These are phyloP conservation scores for Apiospora kogelbergensis DNA, from an alignment of 2,329 filamentous ascomycete genomes.

Conservation along the genomic window DNA sequence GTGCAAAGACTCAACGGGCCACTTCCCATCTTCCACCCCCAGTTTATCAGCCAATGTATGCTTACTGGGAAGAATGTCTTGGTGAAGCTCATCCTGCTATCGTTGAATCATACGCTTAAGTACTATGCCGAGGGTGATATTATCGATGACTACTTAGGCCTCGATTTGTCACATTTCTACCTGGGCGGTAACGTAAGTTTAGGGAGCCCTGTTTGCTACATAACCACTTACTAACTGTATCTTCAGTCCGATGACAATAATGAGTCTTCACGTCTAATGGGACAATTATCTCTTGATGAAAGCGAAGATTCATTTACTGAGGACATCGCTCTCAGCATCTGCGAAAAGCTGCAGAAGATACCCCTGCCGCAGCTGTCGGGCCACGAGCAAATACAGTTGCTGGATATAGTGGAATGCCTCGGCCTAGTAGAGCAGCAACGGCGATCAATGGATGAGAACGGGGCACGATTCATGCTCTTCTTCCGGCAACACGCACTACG, in stretches of 20 bases:
- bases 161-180: slow-evolving; percentile 62
- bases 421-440: slow-evolving; percentile 83
- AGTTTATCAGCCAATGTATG: slow-evolving; percentile 85
- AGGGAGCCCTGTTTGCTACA: not conserved
- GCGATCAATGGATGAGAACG: slow-evolving; percentile 87
- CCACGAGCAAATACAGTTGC: slow-evolving; percentile 82
- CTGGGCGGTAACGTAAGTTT: slow-evolving; percentile 32
- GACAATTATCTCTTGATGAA: slow-evolving; percentile 40
- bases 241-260: slow-evolving; percentile 20
- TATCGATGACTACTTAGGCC: slow-evolving; percentile 75
- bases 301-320: slow-evolving; percentile 70
- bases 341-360: slow-evolving; percentile 72
- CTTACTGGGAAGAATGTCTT: slow-evolving; percentile 72
- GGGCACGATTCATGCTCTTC: slow-evolving; percentile 82
- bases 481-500: slow-evolving; percentile 79
- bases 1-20: slow-evolving; percentile 84
- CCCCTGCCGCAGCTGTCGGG: slow-evolving; percentile 79
- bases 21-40: slow-evolving; percentile 87
- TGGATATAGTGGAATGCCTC: slow-evolving; percentile 81
- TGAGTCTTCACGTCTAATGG: slow-evolving; percentile 39
- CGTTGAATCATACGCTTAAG: slow-evolving; percentile 74
- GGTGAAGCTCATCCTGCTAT: slow-evolving; percentile 71
- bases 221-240: not conserved
- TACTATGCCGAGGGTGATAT: slow-evolving; percentile 80
- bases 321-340: slow-evolving; percentile 66